Base-by-base conservation (phyloP, 2,329 filamentous ascomycete genomes). In the Trichoderma sp. region DNA sequence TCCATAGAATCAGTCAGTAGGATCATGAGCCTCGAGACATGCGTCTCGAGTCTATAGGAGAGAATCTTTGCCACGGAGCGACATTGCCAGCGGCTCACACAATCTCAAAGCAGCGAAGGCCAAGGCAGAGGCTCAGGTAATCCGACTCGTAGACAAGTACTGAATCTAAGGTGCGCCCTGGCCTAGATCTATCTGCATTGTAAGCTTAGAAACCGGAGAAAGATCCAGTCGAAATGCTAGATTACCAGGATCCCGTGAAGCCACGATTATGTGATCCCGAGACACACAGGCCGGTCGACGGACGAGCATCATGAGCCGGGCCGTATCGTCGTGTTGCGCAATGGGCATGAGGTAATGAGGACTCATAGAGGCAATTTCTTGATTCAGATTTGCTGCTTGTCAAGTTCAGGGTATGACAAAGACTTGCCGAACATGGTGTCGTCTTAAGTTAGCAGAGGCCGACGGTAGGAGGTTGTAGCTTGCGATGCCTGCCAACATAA, bases 231-330 rank as follows among this genome's bases (percentile, higher is more conserved):
- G 6, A 19, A 19, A 17, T 21, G 39, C 14, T 10, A 41, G 10
- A 7, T 1, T 34, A 17, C n/a, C 12, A 45, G 28, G 34, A 7
- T 39, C 21, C n/a, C 26, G 30, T 39, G 56, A 48, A 47, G 43
- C 34, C 21, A 17, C 4, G 58, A 62, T 62, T 54, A 62, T 45
- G 24, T 62, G n/a, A 44, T n/a, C 48, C 48, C 59, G 48, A 62
- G 48, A n/a, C 9, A n/a, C 7, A 44, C n/a, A 43, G 48, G n/a
- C 15, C 59, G 59, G 59, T n/a, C 28, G 30, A 39, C 59, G 59
- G 59, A 34, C 47, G 9, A 21, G 39, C 19, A 45, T 62, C 12
- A 34, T 19, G 39, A 51, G 26, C 59, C 48, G 59, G 47, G 21
- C 59, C 59, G 59, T 54, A 62, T 39, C 26, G 47, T 9, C 2